Conservation (phyloP, 1,284 basidiomycete genomes). For the Mycena citricolor region DNA sequence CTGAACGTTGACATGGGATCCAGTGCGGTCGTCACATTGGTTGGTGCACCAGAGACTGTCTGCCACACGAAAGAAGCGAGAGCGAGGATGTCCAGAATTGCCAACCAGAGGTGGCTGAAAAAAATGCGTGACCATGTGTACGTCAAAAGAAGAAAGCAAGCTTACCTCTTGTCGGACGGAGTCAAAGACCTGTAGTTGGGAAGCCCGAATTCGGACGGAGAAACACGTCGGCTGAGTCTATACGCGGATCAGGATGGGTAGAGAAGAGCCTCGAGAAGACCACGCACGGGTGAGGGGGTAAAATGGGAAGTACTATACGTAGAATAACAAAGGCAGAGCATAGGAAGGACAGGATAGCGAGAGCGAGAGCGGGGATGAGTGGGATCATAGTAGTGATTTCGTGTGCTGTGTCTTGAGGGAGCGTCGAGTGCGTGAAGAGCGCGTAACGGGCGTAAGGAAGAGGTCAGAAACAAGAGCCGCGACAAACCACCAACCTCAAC, state of each 20-base stretch:
- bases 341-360: slow-evolving; percentile 67
- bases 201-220: slow-evolving; percentile 71
- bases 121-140: neutral
- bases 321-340: slow-evolving; percentile 71
- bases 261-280: neutral
- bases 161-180: slow-evolving; percentile 53
- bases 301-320: slow-evolving; percentile 66
- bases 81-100: slow-evolving; percentile 60
- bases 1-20: slow-evolving; percentile 53
- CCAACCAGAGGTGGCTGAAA: slow-evolving; percentile 61
- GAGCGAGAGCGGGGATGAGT: slow-evolving; percentile 59
- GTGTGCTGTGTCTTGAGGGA: slow-evolving; percentile 40
- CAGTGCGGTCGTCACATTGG: slow-evolving; percentile 41
- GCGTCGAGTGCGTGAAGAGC: slow-evolving; percentile 45
- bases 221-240: slow-evolving; percentile 59
- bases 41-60: slow-evolving; percentile 45
- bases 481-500: too few species aligned
- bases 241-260: neutral
- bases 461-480: too few species aligned
- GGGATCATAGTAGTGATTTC: slow-evolving; percentile 52
- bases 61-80: slow-evolving; percentile 66
- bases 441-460: slow-evolving; percentile 22
- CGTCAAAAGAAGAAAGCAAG: neutral
- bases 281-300: slow-evolving; percentile 57
- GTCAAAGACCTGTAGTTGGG: slow-evolving; percentile 66